Base-by-base conservation (phyloP, 2,329 filamentous ascomycete genomes). In the Colletotrichum echinochloae region DNA sequence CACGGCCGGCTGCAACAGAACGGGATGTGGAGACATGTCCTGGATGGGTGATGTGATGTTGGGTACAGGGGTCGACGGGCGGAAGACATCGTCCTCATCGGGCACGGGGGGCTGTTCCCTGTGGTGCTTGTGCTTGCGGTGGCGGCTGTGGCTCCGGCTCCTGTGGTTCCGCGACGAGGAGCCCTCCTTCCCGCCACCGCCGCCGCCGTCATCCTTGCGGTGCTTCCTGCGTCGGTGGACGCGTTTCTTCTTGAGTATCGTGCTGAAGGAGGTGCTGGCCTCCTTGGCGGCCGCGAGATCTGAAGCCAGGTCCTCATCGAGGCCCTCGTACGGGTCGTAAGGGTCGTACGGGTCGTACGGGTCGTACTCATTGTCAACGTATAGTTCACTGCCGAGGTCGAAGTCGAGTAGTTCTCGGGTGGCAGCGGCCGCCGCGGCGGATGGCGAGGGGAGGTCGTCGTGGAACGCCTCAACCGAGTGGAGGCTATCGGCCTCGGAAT, bases 1-100 rank as follows among this genome's bases (percentile, higher is more conserved):
- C 41, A 87, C 85, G 16, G 86, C 86, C 2, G 89, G 87, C 74
- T 88, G 87, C 11, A 90, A 82, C 23, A 87, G 77, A 33, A 87
- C 82, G 1, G 86, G 86, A 66, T 85, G 83, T 12, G 85, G 84
- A 33, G 83, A 81, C n/a, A 81, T 78, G 64, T 81, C 77, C 52
- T 87, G 82, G 64, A 88, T 85, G 26, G 87, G 87, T 3, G 85
- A 81, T 2, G 83, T 83, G 77, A 88, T 87, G 74, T 80, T 74
- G 35, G 79, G 77, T n/a, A 78, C 61, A 6, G 80, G 77, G 11
- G 78, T 75, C 41, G 73, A 66, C 14, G 77, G 74, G 8, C 75
- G 76, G 49, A 75, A 69, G 41, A 72, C 68, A 52, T 75, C 74
- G 44, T 71, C 65, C 48, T 71, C 69, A 33, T 70, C 69, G 16